A percentile compares a stretch with the other conserved stretches of the same genome.
Conservation (phyloP, 164 flowering plant species). For the Berberis thunbergii region DNA sequence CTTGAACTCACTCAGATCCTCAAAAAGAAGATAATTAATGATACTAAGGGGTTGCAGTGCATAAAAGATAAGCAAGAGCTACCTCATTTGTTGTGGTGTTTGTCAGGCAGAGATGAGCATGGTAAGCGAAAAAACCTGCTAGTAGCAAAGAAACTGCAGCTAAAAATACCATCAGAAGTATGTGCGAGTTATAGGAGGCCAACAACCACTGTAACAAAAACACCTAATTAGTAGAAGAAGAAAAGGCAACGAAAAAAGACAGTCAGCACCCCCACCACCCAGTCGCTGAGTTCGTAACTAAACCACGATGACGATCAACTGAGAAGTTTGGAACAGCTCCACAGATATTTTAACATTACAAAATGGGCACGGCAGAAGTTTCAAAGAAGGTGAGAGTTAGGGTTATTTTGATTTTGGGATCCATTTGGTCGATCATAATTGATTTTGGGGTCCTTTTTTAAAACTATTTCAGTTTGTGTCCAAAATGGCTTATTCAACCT, state of each 20-base stretch:
- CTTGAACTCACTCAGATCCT: neutral
- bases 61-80: neutral
- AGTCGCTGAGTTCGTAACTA: too few relatives aligned
- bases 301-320: too few relatives aligned
- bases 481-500: too few relatives aligned
- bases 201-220: slow-evolving; percentile 68
- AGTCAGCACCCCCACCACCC: neutral
- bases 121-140: slow-evolving; percentile 84
- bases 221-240: neutral
- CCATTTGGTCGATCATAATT: neutral
- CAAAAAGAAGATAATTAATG: neutral
- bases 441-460: too few relatives aligned
- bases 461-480: too few relatives aligned
- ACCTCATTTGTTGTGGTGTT: slow-evolving; percentile 98
- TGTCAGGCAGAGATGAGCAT: slow-evolving; percentile 68
- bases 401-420: neutral
- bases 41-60: neutral
- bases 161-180: slow-evolving; percentile 85
- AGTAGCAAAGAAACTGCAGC: slow-evolving; percentile 64
- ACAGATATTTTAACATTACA: too few relatives aligned
- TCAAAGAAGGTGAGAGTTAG: neutral
- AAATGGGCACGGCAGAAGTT: too few relatives aligned
- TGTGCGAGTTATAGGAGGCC: slow-evolving; percentile 80
- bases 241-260: neutral
- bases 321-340: too few relatives aligned